Evolutionary conservation across 1,139 yeast species (phyloP), one percentile per base, ranked within the genome.

Genomic region (Nadsonia starkeyi-henricii): DNA sequence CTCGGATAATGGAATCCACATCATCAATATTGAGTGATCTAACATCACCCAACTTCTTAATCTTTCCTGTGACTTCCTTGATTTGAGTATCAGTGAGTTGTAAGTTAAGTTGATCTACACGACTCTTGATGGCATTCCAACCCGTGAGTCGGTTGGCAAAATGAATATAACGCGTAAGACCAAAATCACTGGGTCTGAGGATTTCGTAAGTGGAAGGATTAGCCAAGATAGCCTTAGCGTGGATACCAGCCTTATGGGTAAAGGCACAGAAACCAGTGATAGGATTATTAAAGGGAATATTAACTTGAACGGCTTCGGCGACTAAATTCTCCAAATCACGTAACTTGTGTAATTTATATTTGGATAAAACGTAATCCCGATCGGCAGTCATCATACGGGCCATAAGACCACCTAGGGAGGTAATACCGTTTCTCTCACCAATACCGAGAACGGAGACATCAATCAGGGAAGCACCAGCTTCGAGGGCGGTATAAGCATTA

Each of bases 341-440:
- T 60, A 91, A 78, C 75, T 89, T 89, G 72, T 89, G 96, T 59
- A 91, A 74, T 75, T 91, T 91, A 73, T 91, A 91, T 74, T 91
- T 91, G 67, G 93, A 79, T 64, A 89, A 73, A 50, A 89, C 97
- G 67, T 91, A 91, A 61, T 89, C 96, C 64, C 97, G 84, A 70
- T 89, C 95, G 54, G 97, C 96, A 53, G 95, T 95, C 66, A 91
- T 88, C 98, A 91, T 91, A 71, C 97, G 80, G 48, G 97, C 97
- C 96, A 91, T 89, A 62, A 91, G 77, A 48, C 96, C 97, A 64
- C 98, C 97, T 57, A 91, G 77, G 53, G 97, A 95, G 41, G 96
- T 89, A 66, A 91, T 91, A 68, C 98, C 98, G 69, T 91, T 91
- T 75, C 98, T 81, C 76, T 91, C 98, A 71, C 98, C 98, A 57